Evolutionary conservation across 805 yeast species (phyloP).

Genomic region (Scheffersomyces ergatensis): DNA sequence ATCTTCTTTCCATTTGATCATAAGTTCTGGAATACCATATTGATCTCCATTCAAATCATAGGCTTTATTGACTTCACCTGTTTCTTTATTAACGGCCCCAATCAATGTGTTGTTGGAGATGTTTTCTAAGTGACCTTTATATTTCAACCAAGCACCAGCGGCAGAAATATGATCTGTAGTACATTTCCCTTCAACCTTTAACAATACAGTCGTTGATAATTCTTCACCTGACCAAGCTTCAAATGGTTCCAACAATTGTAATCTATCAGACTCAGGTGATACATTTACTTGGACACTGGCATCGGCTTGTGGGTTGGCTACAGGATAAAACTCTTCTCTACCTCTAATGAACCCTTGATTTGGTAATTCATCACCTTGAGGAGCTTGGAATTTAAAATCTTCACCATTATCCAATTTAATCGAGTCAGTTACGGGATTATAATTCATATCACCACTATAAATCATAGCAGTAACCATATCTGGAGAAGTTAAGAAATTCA

Average conservation of each 20-base stretch:
- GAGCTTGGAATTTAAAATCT: conserved; percentile 74
- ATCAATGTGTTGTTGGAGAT: conserved; percentile 92
- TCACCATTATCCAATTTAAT: conserved; percentile 69
- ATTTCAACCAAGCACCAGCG: conserved; percentile 98
- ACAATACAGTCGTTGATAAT: conserved; percentile 66
- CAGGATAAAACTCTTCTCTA: conserved; percentile 74
- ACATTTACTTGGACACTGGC: conserved; percentile 62
- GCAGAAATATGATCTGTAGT: conserved; percentile 98
- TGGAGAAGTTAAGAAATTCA: conserved; percentile 98
- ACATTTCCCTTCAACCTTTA: conserved; percentile 97
- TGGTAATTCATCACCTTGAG: conserved; percentile 84
- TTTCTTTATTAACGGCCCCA: conserved; percentile 96
- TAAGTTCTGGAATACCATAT: conserved; percentile 88
- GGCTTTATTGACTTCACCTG: conserved; percentile 91
- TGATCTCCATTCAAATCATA: conserved; percentile 79
- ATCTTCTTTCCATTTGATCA: conserved; percentile 93
- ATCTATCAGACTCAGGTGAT: conserved; percentile 87
- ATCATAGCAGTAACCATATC: conserved; percentile 97
- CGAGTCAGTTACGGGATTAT: conserved; percentile 88
- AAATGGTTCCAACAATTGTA: conserved; percentile 89
- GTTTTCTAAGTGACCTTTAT: conserved; percentile 96
- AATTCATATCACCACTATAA: conserved; percentile 88
- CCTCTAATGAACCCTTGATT: conserved; percentile 73
- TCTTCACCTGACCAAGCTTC: conserved; percentile 85
- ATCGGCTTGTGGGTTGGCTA: conserved; percentile 60